These are phyloP conservation scores for Trichoderma sp. DNA, from an alignment of 2,329 filamentous ascomycete genomes.

Conservation along the genomic window DNA sequence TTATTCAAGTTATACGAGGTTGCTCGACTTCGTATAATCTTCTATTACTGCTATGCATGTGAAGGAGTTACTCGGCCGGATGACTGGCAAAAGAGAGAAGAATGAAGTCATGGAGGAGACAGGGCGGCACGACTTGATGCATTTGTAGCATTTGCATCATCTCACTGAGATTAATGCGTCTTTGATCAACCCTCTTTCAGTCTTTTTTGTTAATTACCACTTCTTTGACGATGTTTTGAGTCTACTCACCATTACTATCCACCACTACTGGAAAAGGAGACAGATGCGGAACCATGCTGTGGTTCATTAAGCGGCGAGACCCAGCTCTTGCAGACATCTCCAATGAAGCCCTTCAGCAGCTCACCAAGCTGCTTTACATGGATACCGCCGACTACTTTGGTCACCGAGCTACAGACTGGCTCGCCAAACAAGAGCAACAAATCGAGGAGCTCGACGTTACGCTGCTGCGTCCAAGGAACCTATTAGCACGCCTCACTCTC, in stretches of 20 bases:
- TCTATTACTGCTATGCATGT: neutral
- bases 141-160: neutral
- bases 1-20: neutral
- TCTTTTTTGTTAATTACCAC: neutral
- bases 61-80: neutral
- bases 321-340: constrained; percentile 24
- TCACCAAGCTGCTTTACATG: constrained; percentile 39
- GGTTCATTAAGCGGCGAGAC: constrained; percentile 20
- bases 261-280: neutral
- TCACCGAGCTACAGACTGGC: constrained; percentile 36
- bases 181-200: neutral
- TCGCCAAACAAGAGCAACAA: constrained; percentile 33
- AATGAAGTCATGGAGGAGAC: neutral
- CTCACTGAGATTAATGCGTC: neutral
- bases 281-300: constrained; percentile 20
- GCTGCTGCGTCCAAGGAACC: constrained; percentile 29
- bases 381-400: constrained; percentile 25
- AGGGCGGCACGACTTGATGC: no score
- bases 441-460: constrained; percentile 10
- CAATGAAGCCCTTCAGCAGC: constrained; percentile 28
- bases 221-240: neutral
- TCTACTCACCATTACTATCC: neutral
- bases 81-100: neutral
- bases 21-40: neutral
- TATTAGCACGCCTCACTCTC: constrained; percentile 34